Percentiles rank a stretch among this genome's conserved stretches.
Evolutionary conservation across 2,329 filamentous ascomycete species (phyloP).

Genomic region (Sporothrix humicola): DNA sequence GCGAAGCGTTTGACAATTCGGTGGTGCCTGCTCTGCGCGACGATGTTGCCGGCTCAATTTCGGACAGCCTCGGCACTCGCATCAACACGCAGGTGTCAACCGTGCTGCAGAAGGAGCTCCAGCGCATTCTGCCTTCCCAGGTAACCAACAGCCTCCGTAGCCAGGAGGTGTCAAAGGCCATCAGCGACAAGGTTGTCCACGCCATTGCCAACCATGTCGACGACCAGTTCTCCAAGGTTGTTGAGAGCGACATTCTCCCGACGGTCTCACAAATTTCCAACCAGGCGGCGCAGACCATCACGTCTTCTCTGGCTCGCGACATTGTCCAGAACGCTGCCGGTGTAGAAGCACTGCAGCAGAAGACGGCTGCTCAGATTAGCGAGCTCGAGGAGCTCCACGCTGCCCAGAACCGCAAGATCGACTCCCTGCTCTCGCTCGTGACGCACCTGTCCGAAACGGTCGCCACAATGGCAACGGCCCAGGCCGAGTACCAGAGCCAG

Average conservation of each 20-base stretch:
- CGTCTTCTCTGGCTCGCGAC: conserved; percentile 44
- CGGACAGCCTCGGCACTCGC: conserved; percentile 72
- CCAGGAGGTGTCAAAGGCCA: conserved; percentile 71
- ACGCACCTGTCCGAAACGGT: conserved; percentile 71
- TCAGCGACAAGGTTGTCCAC: conserved; percentile 74
- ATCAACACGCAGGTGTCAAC: conserved; percentile 70
- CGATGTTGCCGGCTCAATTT: conserved; percentile 69
- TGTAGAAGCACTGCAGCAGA: conserved; percentile 66
- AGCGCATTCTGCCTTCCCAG: conserved; percentile 69
- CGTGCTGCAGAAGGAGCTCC: conserved; percentile 74
- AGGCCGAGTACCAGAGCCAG: conserved; percentile 71
- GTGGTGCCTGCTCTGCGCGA: conserved; percentile 77
- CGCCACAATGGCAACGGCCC: conserved; percentile 69
- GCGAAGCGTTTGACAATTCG: conserved; percentile 73
- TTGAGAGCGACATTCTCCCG: conserved; percentile 69
- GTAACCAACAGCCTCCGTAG: conserved; percentile 73
- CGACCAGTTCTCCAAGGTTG: conserved; percentile 65
- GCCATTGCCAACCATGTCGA: conserved; percentile 72
- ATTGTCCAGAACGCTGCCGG: conserved; percentile 10
- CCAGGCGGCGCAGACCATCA: conserved; percentile 70
- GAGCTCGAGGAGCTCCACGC: conserved; percentile 58
- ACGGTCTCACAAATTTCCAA: conserved; percentile 68
- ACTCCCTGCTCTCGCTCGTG: conserved; percentile 71
- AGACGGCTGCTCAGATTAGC: conserved; percentile 58
- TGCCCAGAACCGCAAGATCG: conserved; percentile 68